phyloP scores from a whole-genome alignment of 2,329 filamentous ascomycete species.

The Aspergillus persii region DNA sequence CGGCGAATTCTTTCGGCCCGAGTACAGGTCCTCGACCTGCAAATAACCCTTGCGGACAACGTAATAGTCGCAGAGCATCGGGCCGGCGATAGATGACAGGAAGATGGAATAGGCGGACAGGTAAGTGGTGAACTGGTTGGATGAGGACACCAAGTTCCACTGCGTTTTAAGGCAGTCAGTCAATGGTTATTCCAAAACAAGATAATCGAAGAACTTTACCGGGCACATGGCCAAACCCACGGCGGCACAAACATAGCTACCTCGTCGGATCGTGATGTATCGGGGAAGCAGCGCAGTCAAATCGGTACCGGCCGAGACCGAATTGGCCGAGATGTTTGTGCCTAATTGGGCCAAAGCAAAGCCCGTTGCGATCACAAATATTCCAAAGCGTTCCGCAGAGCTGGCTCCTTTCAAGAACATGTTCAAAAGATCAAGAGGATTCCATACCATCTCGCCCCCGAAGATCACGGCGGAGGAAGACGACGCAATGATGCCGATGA shows the following conservation, averaged over 20 bases:
- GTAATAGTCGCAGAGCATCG: conserved; percentile 88
- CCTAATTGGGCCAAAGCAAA: conserved; percentile 79
- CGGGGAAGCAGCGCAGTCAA: conserved; percentile 77
- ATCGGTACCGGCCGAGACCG: conserved; percentile 77
- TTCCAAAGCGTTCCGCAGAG: conserved; percentile 67
- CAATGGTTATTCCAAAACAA: neutral
- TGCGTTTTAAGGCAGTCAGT: conserved; percentile 18
- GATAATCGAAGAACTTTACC: conserved; percentile 35
- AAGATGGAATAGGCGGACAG: conserved; percentile 91
- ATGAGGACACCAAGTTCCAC: conserved; percentile 67
- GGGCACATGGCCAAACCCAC: conserved; percentile 85
- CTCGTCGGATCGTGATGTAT: conserved; percentile 80
- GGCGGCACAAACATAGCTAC: conserved; percentile 78
- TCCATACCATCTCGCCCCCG: conserved; percentile 63
- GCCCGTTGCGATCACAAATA: conserved; percentile 68
- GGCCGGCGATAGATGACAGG: conserved; percentile 88
- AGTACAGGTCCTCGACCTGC: conserved; percentile 75
- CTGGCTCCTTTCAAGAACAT: conserved; percentile 67
- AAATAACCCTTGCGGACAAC: conserved; percentile 78
- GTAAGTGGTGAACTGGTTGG: conserved; percentile 87
- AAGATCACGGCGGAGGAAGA: conserved; percentile 66
- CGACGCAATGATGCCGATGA: conserved; percentile 79
- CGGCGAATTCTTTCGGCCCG: conserved; percentile 55
- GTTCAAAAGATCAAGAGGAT: conserved; percentile 66
- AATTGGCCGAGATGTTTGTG: conserved; percentile 86